phyloP scores from a whole-genome alignment of 306 rosid species.

The Medicago lupulina region DNA sequence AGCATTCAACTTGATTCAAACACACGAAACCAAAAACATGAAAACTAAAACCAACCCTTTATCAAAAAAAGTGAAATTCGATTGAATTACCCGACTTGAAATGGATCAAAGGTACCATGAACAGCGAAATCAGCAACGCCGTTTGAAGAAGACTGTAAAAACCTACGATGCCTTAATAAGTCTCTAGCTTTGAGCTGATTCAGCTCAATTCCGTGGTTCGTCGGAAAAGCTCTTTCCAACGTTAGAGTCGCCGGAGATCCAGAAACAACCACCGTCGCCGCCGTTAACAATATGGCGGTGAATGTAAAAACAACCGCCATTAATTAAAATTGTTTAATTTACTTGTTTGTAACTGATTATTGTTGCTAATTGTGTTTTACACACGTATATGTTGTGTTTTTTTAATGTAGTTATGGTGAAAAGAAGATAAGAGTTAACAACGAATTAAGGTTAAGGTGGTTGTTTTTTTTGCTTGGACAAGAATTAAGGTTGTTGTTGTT shows the following conservation, averaged over 20 bases:
- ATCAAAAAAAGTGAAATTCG: not conserved
- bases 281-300: constrained; percentile 41
- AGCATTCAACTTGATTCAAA: constrained; percentile 24
- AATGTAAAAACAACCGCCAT: constrained; percentile 54
- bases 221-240: constrained; percentile 86
- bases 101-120: constrained; percentile 83
- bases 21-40: not conserved
- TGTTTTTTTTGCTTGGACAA: not conserved
- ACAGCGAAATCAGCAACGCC: constrained; percentile 79
- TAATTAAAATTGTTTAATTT: not conserved
- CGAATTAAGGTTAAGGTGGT: not conserved
- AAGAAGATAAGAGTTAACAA: too few relatives aligned
- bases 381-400: not conserved
- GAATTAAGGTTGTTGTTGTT: constrained; percentile 18
- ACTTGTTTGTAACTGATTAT: not conserved
- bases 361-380: constrained; percentile 1
- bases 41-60: not conserved
- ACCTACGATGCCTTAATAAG: constrained; percentile 69
- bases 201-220: constrained; percentile 71
- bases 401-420: too few relatives aligned
- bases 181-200: constrained; percentile 76
- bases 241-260: constrained; percentile 65
- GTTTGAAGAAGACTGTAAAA: constrained; percentile 67
- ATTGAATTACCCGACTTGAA: constrained; percentile 76
- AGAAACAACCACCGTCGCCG: constrained; percentile 38